Evolutionary conservation across 179 eudicot species (phyloP).

Genomic region (Camellia oleifera): DNA sequence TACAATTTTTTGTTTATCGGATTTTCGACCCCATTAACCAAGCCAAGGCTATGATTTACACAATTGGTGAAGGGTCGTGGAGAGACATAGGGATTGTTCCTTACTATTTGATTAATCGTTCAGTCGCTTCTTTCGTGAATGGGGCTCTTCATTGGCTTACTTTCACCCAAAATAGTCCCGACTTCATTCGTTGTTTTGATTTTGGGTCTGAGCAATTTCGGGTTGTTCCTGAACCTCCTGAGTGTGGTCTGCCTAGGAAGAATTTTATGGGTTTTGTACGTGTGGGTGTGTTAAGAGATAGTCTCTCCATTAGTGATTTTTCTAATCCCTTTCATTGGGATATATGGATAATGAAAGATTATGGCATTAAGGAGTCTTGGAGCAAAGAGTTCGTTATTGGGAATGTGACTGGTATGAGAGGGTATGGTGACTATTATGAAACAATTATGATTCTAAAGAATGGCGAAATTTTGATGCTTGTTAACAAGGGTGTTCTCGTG

Average conservation of each 20-base stretch:
- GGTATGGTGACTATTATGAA: background rate
- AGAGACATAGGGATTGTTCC: background rate
- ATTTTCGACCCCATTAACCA: too few species aligned
- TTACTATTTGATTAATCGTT: background rate
- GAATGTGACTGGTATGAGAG: background rate
- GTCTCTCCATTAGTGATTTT: background rate
- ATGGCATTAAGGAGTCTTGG: background rate
- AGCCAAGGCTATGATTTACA: background rate
- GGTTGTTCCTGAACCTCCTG: background rate
- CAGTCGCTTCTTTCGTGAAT: background rate
- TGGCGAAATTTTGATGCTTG: background rate
- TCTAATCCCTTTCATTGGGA: too few species aligned
- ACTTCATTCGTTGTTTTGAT: background rate
- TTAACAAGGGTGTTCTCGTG: background rate
- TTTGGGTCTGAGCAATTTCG: background rate
- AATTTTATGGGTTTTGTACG: fast-evolving
- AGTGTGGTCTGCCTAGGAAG: background rate
- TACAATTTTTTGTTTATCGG: background rate
- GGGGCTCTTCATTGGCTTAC: background rate
- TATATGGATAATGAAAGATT: background rate
- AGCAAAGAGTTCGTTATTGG: background rate
- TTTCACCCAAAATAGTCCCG: background rate
- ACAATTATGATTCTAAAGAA: background rate
- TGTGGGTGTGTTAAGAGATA: background rate
- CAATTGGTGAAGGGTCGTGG: background rate